Evolutionary conservation across 1,284 basidiomycete species (phyloP).

Genomic region (Mycena citricolor): DNA sequence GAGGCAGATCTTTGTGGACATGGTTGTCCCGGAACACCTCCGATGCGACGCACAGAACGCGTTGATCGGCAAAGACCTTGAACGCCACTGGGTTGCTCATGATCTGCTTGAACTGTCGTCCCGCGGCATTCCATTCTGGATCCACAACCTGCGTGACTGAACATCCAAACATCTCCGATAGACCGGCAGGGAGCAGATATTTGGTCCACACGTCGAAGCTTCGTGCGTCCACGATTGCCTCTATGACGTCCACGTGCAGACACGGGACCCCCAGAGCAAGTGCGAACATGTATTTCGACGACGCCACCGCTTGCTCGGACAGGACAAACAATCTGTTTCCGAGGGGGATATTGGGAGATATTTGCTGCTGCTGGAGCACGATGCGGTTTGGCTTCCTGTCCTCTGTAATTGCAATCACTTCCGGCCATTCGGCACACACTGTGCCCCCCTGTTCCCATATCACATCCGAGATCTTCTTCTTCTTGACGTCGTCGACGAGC

Average conservation of each 20-base stretch:
- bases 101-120: too few relatives aligned
- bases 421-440: slow-evolving; percentile 48
- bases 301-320: slow-evolving; percentile 62
- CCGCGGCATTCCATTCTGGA: slow-evolving; percentile 62
- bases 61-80: slow-evolving; percentile 53
- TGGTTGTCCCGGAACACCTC: slow-evolving; percentile 45
- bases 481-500: too few relatives aligned
- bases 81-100: slow-evolving; percentile 53
- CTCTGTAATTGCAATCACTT: slow-evolving; percentile 33
- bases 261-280: slow-evolving; percentile 86
- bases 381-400: slow-evolving; percentile 3
- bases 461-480: too few relatives aligned
- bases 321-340: slow-evolving; percentile 68
- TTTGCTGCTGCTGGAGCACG: slow-evolving; percentile 1
- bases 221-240: slow-evolving; percentile 24
- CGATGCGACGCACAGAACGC: slow-evolving; percentile 55
- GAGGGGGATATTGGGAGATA: slow-evolving; percentile 35
- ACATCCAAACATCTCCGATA: slow-evolving; percentile 48
- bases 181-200: slow-evolving; percentile 71
- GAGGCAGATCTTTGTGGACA: too few relatives aligned
- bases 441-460: slow-evolving; percentile 29
- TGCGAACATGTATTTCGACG: slow-evolving; percentile 78
- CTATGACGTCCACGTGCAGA: slow-evolving; percentile 63
- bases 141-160: slow-evolving; percentile 72
- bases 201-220: slow-evolving; percentile 46